Evolutionary conservation across 768 basidiomycete genomes (phyloP), one percentile per base, ranked within the genome.

Genomic region (Psilocybe cubensis): DNA sequence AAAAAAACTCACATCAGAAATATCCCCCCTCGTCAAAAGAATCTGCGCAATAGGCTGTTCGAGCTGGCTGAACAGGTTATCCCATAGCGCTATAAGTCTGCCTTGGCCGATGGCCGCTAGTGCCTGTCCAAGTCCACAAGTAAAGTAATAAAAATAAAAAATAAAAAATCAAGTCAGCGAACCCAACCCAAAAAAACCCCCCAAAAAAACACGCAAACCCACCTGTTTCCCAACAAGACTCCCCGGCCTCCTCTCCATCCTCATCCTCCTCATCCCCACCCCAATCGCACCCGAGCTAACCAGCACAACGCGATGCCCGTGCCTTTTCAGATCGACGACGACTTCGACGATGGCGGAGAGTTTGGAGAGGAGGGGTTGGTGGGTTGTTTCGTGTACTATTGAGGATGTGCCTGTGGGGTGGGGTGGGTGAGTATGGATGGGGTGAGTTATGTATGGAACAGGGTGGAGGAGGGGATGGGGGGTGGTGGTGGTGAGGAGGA

Each of bases 1-100:
- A n/a, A n/a, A n/a, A n/a, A n/a, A n/a, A n/a, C n/a, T n/a, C n/a
- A 98, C 96, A 75, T 98, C 97, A 20, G 96, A 94, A 59, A 99
- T 98, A 70, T 99, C 97, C 45, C 92, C 95, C 55, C 97, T 83
- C 3, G 97, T 98, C 40, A 98, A 75, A 52, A 98, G 77, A 47
- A 99, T 86, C 72, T 99, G 97, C 0, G 95, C 97, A 46, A 96
- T 98, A 2, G 96, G 95, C 67, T 96, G 95, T 54, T 89, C 94
- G 25, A 99, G 76, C 66, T 96, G 92, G 3, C 92, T 85, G 65
- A 99, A 99, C 42, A 99, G 78, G 70, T 97, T 95, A 69, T 99
- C 97, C 92, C 93, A 99, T 9, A 99, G 77, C 0, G 94, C 96
- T 56, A 98, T 98, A 23, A 99, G 81, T 54, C 97, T 80, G 8